These are phyloP conservation scores for Aurifilum marmelostoma DNA, from an alignment of 2,329 filamentous ascomycete species.

Conservation along the genomic window DNA sequence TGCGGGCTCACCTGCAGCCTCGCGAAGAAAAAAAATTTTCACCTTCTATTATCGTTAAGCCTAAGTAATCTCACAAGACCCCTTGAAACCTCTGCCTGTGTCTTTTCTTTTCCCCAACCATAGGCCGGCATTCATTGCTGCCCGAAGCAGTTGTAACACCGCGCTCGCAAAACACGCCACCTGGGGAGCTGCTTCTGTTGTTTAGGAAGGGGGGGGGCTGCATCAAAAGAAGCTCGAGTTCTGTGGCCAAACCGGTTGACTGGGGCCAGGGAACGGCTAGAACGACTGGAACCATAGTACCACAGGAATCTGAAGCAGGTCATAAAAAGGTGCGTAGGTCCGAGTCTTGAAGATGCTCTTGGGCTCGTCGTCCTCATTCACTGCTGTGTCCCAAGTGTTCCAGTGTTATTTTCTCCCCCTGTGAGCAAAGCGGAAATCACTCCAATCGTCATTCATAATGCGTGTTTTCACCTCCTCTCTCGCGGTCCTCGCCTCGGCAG, in stretches of 20 bases:
- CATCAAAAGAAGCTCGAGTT: not conserved
- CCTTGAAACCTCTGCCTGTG: not conserved
- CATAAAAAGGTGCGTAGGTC: not conserved
- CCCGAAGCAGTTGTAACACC: not conserved
- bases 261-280: not conserved
- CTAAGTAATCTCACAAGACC: not conserved
- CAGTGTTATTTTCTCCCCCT: no score
- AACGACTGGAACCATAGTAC: not conserved
- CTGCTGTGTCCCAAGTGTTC: not conserved
- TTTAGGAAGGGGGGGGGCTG: no score
- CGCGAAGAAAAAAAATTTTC: not conserved
- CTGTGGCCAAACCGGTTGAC: not conserved
- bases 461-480: slow-evolving; percentile 15
- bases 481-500: slow-evolving; percentile 19
- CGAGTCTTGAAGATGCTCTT: not conserved
- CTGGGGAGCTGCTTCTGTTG: no score
- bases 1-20: slow-evolving; percentile 1
- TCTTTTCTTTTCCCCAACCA: not conserved
- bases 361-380: not conserved
- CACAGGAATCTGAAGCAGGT: not conserved
- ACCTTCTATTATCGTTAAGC: not conserved
- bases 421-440: not conserved
- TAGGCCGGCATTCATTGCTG: not conserved
- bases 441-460: slow-evolving; percentile 11
- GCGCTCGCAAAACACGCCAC: no score